phyloP scores from a whole-genome alignment of 2,329 filamentous ascomycete genomes.

The Exophiala phaeomuriformis region DNA sequence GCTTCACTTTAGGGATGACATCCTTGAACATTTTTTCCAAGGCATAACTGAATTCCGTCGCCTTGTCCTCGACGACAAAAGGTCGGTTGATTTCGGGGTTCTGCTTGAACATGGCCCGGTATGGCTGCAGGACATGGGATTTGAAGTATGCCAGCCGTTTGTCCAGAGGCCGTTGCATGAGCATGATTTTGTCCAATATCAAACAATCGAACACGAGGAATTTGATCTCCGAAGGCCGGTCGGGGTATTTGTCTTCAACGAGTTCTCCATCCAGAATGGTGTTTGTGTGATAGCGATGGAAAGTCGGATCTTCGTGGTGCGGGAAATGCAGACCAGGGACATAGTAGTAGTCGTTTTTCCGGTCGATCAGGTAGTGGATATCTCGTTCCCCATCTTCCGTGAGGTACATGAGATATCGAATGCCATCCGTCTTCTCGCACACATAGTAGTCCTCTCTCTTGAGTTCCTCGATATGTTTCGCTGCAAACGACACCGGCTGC shows the following conservation, averaged over 20 bases:
- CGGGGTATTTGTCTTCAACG: slow-evolving; percentile 69
- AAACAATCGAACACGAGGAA: slow-evolving; percentile 94
- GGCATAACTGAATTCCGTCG: slow-evolving; percentile 81
- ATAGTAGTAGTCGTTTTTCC: slow-evolving; percentile 94
- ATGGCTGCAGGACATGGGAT: slow-evolving; percentile 68
- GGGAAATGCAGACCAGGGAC: slow-evolving; percentile 78
- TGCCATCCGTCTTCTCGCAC: slow-evolving; percentile 96
- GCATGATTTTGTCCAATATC: slow-evolving; percentile 65
- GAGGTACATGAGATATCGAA: slow-evolving; percentile 90
- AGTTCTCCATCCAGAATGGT: slow-evolving; percentile 91
- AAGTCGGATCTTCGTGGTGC: slow-evolving; percentile 53
- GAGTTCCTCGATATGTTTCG: slow-evolving; percentile 74
- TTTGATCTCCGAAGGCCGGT: slow-evolving; percentile 62
- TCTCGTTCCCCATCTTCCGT: slow-evolving; percentile 52
- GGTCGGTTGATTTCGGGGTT: slow-evolving; percentile 63
- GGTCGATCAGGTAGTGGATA: slow-evolving; percentile 87
- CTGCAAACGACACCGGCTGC: slow-evolving; percentile 86
- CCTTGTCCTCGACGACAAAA: slow-evolving; percentile 80
- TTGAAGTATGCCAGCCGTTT: slow-evolving; percentile 85
- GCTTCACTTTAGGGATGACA: slow-evolving; percentile 68
- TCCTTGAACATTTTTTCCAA: slow-evolving; percentile 88
- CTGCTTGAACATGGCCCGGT: slow-evolving; percentile 64
- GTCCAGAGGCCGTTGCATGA: slow-evolving; percentile 74
- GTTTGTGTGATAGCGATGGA: slow-evolving; percentile 61
- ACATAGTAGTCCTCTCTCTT: slow-evolving; percentile 85